phyloP scores from a whole-genome alignment of 2,329 filamentous ascomycete species.

The Tetracladium maxilliforme region DNA sequence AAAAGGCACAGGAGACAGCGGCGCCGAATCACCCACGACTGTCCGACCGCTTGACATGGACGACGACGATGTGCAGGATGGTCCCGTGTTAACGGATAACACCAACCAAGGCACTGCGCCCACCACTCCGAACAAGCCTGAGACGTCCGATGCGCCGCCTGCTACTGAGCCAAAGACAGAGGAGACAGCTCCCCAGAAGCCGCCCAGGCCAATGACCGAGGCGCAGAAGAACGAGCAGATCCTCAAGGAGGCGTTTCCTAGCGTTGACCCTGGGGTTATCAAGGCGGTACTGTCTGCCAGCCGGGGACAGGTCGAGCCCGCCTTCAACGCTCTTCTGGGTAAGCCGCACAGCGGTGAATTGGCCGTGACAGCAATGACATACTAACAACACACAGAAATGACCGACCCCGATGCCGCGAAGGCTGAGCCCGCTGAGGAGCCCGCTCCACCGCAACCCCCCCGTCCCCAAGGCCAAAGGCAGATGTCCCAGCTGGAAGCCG shows the following conservation, averaged over 20 bases:
- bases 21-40: slow-evolving; percentile 51
- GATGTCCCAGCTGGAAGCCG: slow-evolving; percentile 72
- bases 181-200: slow-evolving; percentile 56
- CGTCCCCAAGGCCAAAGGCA: slow-evolving; percentile 42
- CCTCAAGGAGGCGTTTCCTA: slow-evolving; percentile 85
- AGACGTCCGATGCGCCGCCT: slow-evolving; percentile 19
- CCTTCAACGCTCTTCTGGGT: slow-evolving; percentile 90
- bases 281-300: slow-evolving; percentile 82
- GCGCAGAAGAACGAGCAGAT: slow-evolving; percentile 77
- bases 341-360: slow-evolving; percentile 12
- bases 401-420: slow-evolving; percentile 59
- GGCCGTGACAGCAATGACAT: slow-evolving; percentile 2
- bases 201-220: slow-evolving; percentile 68
- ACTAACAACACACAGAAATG: slow-evolving; percentile 38
- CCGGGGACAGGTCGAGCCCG: slow-evolving; percentile 74
- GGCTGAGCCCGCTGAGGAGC: slow-evolving; percentile 40
- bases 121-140: slow-evolving; percentile 18
- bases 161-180: slow-evolving; percentile 28
- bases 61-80: slow-evolving; percentile 55
- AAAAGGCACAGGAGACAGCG: slow-evolving; percentile 25
- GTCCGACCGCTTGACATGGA: slow-evolving; percentile 51
- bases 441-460: slow-evolving; percentile 68
- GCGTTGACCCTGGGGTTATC: slow-evolving; percentile 65
- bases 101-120: slow-evolving; percentile 15
- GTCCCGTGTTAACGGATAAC: slow-evolving; percentile 31